Conservation (phyloP, 2,329 filamentous ascomycete genomes). For the Dothistroma pini region DNA sequence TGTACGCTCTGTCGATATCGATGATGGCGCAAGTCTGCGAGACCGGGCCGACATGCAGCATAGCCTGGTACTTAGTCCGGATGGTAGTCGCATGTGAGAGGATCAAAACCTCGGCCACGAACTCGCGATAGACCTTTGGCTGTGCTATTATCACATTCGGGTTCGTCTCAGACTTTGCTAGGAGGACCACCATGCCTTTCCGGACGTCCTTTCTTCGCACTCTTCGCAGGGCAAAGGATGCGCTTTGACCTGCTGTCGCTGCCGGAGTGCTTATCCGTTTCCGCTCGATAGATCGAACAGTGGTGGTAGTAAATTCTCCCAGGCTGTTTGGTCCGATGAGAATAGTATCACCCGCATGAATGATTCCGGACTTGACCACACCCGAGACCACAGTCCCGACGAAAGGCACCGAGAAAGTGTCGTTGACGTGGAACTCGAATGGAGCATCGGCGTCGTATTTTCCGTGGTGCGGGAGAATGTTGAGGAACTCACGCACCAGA, state of each 20-base stretch:
- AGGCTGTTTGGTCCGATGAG: constrained; percentile 86
- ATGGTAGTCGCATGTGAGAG: constrained; percentile 96
- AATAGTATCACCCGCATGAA: constrained; percentile 86
- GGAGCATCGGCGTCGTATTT: constrained; percentile 84
- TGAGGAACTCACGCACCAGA: constrained; percentile 86
- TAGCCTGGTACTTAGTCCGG: constrained; percentile 94
- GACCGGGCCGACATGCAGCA: constrained; percentile 94
- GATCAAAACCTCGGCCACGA: constrained; percentile 75
- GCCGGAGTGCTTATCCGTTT: constrained; percentile 87
- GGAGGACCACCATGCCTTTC: constrained; percentile 96
- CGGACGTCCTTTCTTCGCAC: constrained; percentile 87
- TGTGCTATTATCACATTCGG: constrained; percentile 34
- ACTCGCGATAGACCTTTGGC: constrained; percentile 53
- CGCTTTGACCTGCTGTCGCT: constrained; percentile 86
- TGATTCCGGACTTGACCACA: constrained; percentile 76
- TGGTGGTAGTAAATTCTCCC: constrained; percentile 83
- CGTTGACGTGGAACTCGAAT: constrained; percentile 94
- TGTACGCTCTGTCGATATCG: constrained; percentile 93
- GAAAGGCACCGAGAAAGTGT: constrained; percentile 96
- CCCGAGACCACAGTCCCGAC: constrained; percentile 95
- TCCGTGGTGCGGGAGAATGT: constrained; percentile 91
- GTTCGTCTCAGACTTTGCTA: constrained; percentile 66
- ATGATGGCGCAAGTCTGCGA: constrained; percentile 96
- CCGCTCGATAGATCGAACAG: constrained; percentile 86
- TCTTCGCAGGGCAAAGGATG: constrained; percentile 84